These are phyloP conservation scores for Anaeromyces robustus DNA, from an alignment of 192 early-diverging fungal genomes.

Conservation along the genomic window DNA sequence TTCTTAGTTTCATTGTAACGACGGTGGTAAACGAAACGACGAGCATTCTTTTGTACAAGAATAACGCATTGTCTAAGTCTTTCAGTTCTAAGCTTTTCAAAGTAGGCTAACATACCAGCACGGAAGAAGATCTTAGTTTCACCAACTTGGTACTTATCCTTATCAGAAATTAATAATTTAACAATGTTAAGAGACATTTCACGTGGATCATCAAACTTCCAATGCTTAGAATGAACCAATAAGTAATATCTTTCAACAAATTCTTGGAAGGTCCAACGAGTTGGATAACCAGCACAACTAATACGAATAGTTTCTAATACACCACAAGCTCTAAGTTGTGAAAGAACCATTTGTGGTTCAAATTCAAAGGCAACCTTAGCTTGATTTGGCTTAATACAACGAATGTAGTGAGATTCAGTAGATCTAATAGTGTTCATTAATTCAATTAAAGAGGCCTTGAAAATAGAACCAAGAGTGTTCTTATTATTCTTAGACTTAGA, in stretches of 20 bases:
- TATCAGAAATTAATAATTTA: conserved; percentile 48
- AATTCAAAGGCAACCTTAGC: conserved; percentile 81
- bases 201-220: conserved; percentile 32
- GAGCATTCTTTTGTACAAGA: conserved; percentile 76
- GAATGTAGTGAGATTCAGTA: conserved; percentile 92
- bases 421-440: conserved; percentile 89
- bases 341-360: conserved; percentile 85
- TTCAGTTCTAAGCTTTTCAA: conserved; percentile 81
- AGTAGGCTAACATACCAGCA: conserved; percentile 73
- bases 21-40: conserved; percentile 44
- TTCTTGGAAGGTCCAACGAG: conserved; percentile 69
- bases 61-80: conserved; percentile 65
- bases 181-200: conserved; percentile 28
- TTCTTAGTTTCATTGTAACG: conserved; percentile 25
- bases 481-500: conserved; percentile 28
- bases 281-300: conserved; percentile 93
- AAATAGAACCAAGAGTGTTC: conserved; percentile 90
- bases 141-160: conserved; percentile 86
- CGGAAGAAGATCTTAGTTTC: conserved; percentile 97
- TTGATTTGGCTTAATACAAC: conserved; percentile 98
- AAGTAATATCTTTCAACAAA: conserved; percentile 74
- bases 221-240: conserved; percentile 25
- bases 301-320: conserved; percentile 98
- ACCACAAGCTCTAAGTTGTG: conserved; percentile 94
- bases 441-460: conserved; percentile 80